Percentiles rank a stretch among this genome's conserved stretches.
phyloP scores from a whole-genome alignment of 208 protist genomes.

The Tetramitus jugosus region DNA sequence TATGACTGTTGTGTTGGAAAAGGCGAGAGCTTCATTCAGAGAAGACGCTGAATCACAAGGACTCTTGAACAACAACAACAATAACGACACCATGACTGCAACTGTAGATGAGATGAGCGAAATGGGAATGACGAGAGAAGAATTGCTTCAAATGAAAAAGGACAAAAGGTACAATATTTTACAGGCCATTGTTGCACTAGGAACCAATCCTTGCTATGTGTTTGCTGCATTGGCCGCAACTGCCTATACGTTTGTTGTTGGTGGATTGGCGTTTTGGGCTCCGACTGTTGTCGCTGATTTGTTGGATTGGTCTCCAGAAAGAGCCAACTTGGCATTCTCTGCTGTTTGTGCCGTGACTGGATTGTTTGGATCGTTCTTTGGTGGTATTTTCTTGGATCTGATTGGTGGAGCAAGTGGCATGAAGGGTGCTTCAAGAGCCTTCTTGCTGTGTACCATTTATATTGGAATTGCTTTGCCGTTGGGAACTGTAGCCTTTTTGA shows the following conservation, averaged over 20 bases:
- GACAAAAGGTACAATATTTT: too few species aligned
- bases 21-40: too few species aligned
- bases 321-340: slow-evolving; percentile 13
- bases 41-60: not conserved
- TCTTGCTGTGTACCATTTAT: slow-evolving; percentile 24
- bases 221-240: slow-evolving; percentile 18
- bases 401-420: slow-evolving; percentile 15
- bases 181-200: not conserved
- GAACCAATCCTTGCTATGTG: slow-evolving; percentile 17
- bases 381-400: slow-evolving; percentile 9
- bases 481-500: slow-evolving; percentile 5
- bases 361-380: not conserved
- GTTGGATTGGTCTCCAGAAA: not conserved
- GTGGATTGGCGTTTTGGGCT: slow-evolving; percentile 24
- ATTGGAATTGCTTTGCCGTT: not conserved
- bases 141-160: too few species aligned
- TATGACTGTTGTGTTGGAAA: too few species aligned
- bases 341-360: slow-evolving; percentile 3
- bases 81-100: not conserved
- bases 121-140: not conserved
- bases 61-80: not conserved
- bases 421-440: slow-evolving; percentile 5
- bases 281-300: slow-evolving; percentile 8
- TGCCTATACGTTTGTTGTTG: slow-evolving; percentile 27
- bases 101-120: not conserved